These are phyloP conservation scores for Chrysoporthe deuterocubensis DNA, from an alignment of 2,329 filamentous ascomycete genomes.

Conservation along the genomic window DNA sequence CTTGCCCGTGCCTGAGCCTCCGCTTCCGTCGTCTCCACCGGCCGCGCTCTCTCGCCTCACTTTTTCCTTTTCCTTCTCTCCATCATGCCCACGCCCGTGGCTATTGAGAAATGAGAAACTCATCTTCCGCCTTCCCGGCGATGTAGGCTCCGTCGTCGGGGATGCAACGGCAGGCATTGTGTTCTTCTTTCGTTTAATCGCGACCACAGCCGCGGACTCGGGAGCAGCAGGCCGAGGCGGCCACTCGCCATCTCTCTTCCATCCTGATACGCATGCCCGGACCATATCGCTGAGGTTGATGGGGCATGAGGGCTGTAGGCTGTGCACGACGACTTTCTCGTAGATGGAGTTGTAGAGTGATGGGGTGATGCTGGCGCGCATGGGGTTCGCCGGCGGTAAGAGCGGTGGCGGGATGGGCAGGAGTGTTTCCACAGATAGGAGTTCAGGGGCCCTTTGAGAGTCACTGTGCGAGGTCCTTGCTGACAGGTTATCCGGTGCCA, in stretches of 20 bases:
- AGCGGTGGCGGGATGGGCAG: conserved; percentile 76
- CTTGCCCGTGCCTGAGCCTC: conserved; percentile 37
- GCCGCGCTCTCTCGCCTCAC: conserved; percentile 25
- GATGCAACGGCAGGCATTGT: conserved; percentile 25
- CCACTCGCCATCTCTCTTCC: conserved; percentile 95
- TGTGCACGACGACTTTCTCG: conserved; percentile 82
- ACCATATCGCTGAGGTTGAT: conserved; percentile 86
- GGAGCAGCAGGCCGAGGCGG: conserved; percentile 65
- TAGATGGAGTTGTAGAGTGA: conserved; percentile 81
- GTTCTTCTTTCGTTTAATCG: conserved; percentile 46
- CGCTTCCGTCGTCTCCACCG: conserved; percentile 24
- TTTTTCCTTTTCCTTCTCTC: conserved; percentile 22
- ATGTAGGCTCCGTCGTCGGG: conserved; percentile 5
- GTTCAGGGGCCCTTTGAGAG: conserved; percentile 23
- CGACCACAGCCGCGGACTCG: conserved; percentile 46
- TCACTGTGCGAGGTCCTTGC: conserved; percentile 30
- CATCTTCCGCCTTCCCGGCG: conserved; percentile 27
- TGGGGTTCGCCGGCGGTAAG: conserved; percentile 72
- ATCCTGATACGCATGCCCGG: conserved; percentile 80
- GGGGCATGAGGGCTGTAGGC: conserved; percentile 81
- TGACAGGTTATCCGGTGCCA: conserved; percentile 27
- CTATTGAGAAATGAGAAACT: conserved; percentile 34
- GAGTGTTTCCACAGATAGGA: conserved; percentile 62
- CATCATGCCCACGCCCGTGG: conserved; percentile 19
- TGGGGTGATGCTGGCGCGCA: conserved; percentile 77